A percentile compares a stretch with the other conserved stretches of the same genome.
These are phyloP conservation scores for Neurospora cerealis DNA, from an alignment of 495 filamentous ascomycete genomes.

Conservation along the genomic window DNA sequence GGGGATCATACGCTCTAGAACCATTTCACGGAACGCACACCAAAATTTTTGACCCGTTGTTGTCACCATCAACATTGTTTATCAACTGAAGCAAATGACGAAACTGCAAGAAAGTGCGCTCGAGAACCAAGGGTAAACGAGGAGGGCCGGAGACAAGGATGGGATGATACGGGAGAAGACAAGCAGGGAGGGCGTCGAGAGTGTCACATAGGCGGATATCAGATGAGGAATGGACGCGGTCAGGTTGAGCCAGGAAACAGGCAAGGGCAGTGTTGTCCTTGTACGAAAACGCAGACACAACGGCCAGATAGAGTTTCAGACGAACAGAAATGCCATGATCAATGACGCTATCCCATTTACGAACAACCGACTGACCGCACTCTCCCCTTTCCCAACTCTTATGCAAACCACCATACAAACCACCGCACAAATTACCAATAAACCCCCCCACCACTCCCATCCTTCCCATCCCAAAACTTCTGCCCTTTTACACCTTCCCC, in stretches of 20 bases:
- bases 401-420: not conserved
- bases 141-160: no score
- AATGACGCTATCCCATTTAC: not conserved
- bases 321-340: not conserved
- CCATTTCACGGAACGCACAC: not conserved
- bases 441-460: conserved; percentile 31
- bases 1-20: not conserved
- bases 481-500: conserved; percentile 10
- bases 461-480: conserved; percentile 31
- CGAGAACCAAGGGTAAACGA: not conserved
- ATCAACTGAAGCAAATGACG: not conserved
- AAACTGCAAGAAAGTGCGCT: not conserved
- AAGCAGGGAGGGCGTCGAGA: not conserved
- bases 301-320: no score
- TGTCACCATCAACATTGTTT: not conserved
- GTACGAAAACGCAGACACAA: not conserved
- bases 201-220: not conserved
- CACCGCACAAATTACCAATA: conserved; percentile 26
- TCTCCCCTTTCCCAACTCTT: not conserved
- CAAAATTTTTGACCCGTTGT: not conserved
- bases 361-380: not conserved
- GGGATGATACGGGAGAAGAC: not conserved
- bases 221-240: not conserved
- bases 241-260: not conserved
- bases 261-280: not conserved